A percentile compares a stretch with the other conserved stretches of the same genome.
Evolutionary conservation across 495 filamentous ascomycete genomes (phyloP).

Genomic region (Podospora conica): DNA sequence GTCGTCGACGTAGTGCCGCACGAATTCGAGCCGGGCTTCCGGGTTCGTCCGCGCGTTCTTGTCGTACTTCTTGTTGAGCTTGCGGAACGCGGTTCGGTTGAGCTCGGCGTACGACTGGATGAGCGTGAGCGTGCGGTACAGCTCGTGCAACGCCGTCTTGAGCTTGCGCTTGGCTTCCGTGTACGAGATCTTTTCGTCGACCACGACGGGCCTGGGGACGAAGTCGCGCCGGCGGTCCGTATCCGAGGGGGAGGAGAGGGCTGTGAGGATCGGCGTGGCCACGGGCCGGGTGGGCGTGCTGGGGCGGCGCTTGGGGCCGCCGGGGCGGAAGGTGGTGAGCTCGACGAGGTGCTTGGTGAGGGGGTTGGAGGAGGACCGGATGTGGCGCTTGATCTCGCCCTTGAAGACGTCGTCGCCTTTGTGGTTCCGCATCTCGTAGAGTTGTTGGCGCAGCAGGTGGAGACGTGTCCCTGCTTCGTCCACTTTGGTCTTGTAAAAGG

Average conservation of each 20-base stretch:
- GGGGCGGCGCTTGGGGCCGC: slow-evolving; percentile 23
- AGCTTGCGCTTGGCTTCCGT: slow-evolving; percentile 84
- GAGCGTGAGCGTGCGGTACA: slow-evolving; percentile 83
- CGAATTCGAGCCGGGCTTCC: slow-evolving; percentile 52
- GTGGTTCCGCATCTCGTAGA: slow-evolving; percentile 1
- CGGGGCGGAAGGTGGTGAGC: neutral
- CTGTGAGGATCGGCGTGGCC: slow-evolving; percentile 31
- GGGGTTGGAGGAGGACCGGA: neutral
- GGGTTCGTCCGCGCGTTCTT: slow-evolving; percentile 69
- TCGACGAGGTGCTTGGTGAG: neutral
- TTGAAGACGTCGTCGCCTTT: slow-evolving; percentile 1
- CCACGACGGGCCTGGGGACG: slow-evolving; percentile 46
- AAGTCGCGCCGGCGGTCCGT: slow-evolving; percentile 49
- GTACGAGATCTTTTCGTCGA: slow-evolving; percentile 58
- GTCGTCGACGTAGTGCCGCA: slow-evolving; percentile 89
- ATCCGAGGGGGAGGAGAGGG: slow-evolving; percentile 26
- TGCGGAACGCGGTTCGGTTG: slow-evolving; percentile 88
- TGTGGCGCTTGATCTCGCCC: neutral
- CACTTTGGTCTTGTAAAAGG: slow-evolving; percentile 3
- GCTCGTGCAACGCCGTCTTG: slow-evolving; percentile 83
- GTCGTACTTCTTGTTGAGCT: slow-evolving; percentile 98
- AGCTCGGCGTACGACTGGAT: slow-evolving; percentile 83
- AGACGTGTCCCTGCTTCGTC: neutral
- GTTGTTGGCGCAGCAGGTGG: neutral
- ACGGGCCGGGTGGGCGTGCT: slow-evolving; percentile 35